These are phyloP conservation scores for Nicotiana tabacum DNA, from an alignment of 257 asterid genomes.

Conservation along the genomic window DNA sequence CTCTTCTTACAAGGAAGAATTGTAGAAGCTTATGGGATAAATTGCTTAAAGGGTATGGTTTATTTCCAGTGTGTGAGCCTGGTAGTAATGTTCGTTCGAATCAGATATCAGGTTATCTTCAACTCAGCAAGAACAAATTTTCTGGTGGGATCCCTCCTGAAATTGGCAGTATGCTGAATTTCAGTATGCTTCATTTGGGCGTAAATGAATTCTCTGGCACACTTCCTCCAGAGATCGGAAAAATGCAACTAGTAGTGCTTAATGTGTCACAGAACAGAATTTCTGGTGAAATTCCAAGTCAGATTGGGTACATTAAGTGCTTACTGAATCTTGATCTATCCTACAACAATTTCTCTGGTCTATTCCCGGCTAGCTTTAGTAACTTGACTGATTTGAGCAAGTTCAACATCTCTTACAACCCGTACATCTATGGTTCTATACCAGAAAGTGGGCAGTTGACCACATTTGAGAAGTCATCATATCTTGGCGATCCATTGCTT, in stretches of 20 bases:
- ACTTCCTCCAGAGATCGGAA: constrained; percentile 45
- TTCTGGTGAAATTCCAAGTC: constrained; percentile 59
- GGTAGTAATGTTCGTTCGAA: constrained; percentile 47
- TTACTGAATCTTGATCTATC: constrained; percentile 68
- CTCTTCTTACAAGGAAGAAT: constrained; percentile 59
- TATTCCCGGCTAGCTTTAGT: constrained; percentile 53
- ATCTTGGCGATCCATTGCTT: constrained; percentile 61
- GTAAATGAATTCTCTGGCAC: constrained; percentile 44
- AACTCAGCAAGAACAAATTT: constrained; percentile 58
- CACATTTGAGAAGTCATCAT: constrained; percentile 74
- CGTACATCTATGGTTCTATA: constrained; percentile 48
- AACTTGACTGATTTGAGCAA: constrained; percentile 54
- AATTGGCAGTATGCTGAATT: constrained; percentile 59
- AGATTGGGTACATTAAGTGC: constrained; percentile 69
- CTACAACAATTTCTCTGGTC: constrained; percentile 70
- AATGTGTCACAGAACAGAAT: constrained; percentile 53
- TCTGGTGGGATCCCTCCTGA: constrained; percentile 64
- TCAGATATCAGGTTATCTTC: constrained; percentile 68
- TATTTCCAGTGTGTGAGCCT: constrained; percentile 64
- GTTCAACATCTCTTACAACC: constrained; percentile 86
- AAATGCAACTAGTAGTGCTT: constrained; percentile 53
- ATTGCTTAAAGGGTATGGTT: constrained; percentile 71
- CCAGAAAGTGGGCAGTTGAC: constrained; percentile 70
- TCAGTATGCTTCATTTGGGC: constrained; percentile 78
- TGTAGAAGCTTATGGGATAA: constrained; percentile 65